Evolutionary conservation across 495 filamentous ascomycete genomes (phyloP), one percentile per base, ranked within the genome.

Genomic region (Hypoxylon fragiforme): DNA sequence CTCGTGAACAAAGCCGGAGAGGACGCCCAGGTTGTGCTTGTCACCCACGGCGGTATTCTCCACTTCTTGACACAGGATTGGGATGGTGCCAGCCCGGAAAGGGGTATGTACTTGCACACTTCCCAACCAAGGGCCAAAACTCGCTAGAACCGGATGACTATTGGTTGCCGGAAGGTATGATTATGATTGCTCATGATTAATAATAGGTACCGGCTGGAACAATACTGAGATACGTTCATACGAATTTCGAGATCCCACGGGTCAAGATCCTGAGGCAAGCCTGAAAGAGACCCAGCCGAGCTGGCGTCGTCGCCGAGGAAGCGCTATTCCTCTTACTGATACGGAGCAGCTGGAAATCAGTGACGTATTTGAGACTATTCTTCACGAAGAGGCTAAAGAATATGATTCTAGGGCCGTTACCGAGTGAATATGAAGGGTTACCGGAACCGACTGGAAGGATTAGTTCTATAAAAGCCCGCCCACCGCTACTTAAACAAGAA

Each of bases 151-250:
- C n/a, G n/a, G 1, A 7, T 13, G 18, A 3, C 5, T n/a, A 15
- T 15, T 36, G 19, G 11, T 15, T 36, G 19, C 1, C 15, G 8
- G 18, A 15, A 20, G 21, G 24, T 4, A n/a, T 11, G 19, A 8
- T 38, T 19, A 16, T 11, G 1, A 21, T 18, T 26, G 9, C 24
- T 11, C 22, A 35, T 51, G 4, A 59, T 28, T 2, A 9, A 8
- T 4, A 47, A 24, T 36, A 77, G 87, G 89, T 21, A 95, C 91
- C 0, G 89, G 89, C 13, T 96, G 92, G 92, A 57, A 59, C 7
- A 96, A 97, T 69, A 86, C 86, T 8, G 91, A 96, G 70, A 88
- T 78, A 64, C 84, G 92, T 41, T 84, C 81, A 6, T 97, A 87
- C 68, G 70, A 70, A 22, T 95, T 95, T 73, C 72, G 70, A 3